Evolutionary conservation across 768 basidiomycete genomes (phyloP), one percentile per base, ranked within the genome.

Genomic region (Psilocybe sp.): DNA sequence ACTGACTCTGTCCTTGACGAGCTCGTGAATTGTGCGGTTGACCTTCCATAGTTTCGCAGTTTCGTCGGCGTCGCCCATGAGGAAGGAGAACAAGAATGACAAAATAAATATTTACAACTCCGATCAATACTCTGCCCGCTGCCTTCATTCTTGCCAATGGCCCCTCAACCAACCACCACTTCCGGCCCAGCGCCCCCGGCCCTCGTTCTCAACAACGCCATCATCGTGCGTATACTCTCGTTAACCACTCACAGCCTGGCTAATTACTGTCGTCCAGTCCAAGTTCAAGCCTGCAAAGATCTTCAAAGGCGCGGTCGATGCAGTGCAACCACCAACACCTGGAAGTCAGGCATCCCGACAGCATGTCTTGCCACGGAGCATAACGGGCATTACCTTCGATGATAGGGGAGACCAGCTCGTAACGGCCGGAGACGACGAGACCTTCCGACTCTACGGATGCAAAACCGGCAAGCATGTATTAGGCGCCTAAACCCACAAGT

Each of bases 41-140:
- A 98, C 94, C 63, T 95, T 89, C 92, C 94, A 98, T 63, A 98
- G 78, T 63, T 85, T 85, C 51, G 94, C 88, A 53, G 85, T 81
- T 67, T 92, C 89, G 71, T 91, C 88, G 60, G 71, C 70, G 59
- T 89, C 87, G 56, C 77, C 72, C 85, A 89, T 87, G 60, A 69
- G 62, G 63, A 57, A 55, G 44, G 38, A 59, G 50, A 55, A 52
- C 47, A 48, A 61, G 54, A 55, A 49, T 51, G 51, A 45, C 32
- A 57, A 63, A 32, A 37, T 55, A 67, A 61, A 61, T 59, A 62
- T 61, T 83, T 82, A 59, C 68, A 81, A 84, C 81, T 83, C 82
- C 78, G 83, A 76, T 62, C 55, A 51, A 19, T 52, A 43, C 46
- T 35, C 51, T 47, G 40, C 46, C 35, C 40, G 40, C 43, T 54